Evolutionary conservation across 345 rosid genomes (phyloP).

Genomic region (Aethionema arabicum): DNA sequence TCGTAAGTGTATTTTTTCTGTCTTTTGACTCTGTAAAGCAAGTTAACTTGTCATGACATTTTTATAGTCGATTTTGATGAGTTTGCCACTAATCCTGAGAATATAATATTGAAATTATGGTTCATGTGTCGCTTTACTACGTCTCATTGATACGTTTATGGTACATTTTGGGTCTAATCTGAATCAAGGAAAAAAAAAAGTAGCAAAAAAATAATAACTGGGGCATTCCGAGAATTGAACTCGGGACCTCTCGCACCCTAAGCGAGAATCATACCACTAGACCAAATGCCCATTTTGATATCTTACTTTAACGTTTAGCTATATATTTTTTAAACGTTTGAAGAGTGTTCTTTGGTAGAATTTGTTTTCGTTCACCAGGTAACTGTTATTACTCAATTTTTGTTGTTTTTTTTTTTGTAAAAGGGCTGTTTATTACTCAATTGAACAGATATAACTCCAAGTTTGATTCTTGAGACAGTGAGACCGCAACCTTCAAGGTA

Average conservation of each 20-base stretch:
- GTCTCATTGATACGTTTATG: too few species aligned
- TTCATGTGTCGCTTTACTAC: neutral
- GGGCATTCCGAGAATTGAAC: slow-evolving; percentile 70
- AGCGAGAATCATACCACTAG: slow-evolving; percentile 28
- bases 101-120: neutral
- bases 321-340: too few species aligned
- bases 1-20: neutral
- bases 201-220: neutral
- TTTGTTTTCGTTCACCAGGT: too few species aligned
- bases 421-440: too few species aligned
- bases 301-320: neutral
- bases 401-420: too few species aligned
- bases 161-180: too few species aligned
- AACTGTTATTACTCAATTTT: too few species aligned
- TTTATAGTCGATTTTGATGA: neutral
- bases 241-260: slow-evolving; percentile 74
- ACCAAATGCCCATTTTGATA: slow-evolving; percentile 9
- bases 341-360: too few species aligned
- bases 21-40: neutral
- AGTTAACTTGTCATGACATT: neutral
- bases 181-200: too few species aligned
- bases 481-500: too few species aligned
- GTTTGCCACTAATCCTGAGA: neutral
- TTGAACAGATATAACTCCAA: neutral
- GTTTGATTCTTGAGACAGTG: neutral